Conservation (phyloP, 768 basidiomycete species). For the Chalciporus sphaerocephalus region DNA sequence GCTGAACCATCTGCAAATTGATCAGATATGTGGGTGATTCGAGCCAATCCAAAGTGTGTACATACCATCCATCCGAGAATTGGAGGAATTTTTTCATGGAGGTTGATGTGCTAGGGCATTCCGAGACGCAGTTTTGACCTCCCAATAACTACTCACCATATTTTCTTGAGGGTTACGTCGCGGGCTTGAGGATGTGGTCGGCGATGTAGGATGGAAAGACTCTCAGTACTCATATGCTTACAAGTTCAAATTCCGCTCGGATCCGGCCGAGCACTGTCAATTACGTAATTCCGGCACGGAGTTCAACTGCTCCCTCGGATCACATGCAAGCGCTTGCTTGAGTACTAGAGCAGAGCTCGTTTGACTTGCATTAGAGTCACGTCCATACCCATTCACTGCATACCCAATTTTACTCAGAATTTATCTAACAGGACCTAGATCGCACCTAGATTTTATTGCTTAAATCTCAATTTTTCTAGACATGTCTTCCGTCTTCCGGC, state of each 20-base stretch:
- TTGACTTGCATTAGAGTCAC: no score
- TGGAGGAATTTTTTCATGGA: slow-evolving; percentile 26
- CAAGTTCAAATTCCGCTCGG: slow-evolving; percentile 23
- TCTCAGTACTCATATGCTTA: neutral
- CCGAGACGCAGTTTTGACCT: slow-evolving; percentile 28
- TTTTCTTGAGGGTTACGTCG: slow-evolving; percentile 37
- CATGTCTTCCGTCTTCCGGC: slow-evolving; percentile 8
- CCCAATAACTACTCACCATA: slow-evolving; percentile 50
- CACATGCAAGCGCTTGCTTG: no score
- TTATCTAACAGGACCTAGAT: no score
- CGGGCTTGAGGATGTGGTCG: slow-evolving; percentile 18
- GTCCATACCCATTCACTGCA: no score
- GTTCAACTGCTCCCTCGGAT: no score
- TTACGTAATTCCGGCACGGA: slow-evolving; percentile 7
- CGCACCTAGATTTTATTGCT: no score
- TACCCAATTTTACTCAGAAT: no score
- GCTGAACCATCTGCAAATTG: slow-evolving; percentile 24
- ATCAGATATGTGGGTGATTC: slow-evolving; percentile 18
- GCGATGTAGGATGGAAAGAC: neutral
- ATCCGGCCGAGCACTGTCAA: slow-evolving; percentile 16
- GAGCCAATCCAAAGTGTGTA: slow-evolving; percentile 36
- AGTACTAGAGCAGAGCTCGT: no score
- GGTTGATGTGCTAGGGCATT: slow-evolving; percentile 37
- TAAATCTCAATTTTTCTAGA: neutral
- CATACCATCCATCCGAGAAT: slow-evolving; percentile 51